Base-by-base conservation (phyloP, 1,139 yeast species). In the Taiozyma sp. region DNA sequence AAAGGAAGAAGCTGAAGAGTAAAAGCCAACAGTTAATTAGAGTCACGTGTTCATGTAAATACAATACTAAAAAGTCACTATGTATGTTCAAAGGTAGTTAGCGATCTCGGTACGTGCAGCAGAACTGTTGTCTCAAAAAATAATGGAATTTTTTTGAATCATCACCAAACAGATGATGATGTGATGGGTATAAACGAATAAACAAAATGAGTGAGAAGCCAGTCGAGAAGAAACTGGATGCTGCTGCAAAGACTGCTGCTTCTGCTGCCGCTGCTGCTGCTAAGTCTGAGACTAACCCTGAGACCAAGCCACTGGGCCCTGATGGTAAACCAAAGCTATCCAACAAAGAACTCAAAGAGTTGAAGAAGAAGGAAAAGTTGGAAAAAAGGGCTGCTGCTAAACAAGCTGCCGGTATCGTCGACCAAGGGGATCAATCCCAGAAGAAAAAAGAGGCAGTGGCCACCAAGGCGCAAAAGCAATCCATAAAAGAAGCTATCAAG, bases 301-400 rank as follows among this genome's bases (percentile, higher is more conserved):
- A 45, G 22, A 16, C 44, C 16, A 43, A 30, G 45, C 10, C 8
- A 16, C 30, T 12, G 23, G 46, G 8, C 8, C 51, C 41, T 13
- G 45, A 27, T 23, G 52, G 38, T 16, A 49, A 53, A 29, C 45
- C 48, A 14, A 67, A 72, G 53, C 79, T 87, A 46, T 73, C 90
- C 10, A 88, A 90, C 60, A 91, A 90, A 63, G 96, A 91, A 65
- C 75, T 91, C 57, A 92, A 92, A 66, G 97, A 91, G 62, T 71
- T 84, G 67, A 89, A 90, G 67, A 90, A 91, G 75, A 81, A 83
- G 62, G 96, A 91, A 63, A 92, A 92, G 69, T 93, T 96, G 8
- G 96, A 93, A 45, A 88, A 89, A 67, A 76, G 97, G 67, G 92
- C 92, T 8, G 84, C 80, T 3, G 77, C 81, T 57, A 83, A 82